Evolutionary conservation across 805 yeast species (phyloP), one percentile per base, ranked within the genome.

Genomic region (Saccharomycopsis oosterbeekiorum): DNA sequence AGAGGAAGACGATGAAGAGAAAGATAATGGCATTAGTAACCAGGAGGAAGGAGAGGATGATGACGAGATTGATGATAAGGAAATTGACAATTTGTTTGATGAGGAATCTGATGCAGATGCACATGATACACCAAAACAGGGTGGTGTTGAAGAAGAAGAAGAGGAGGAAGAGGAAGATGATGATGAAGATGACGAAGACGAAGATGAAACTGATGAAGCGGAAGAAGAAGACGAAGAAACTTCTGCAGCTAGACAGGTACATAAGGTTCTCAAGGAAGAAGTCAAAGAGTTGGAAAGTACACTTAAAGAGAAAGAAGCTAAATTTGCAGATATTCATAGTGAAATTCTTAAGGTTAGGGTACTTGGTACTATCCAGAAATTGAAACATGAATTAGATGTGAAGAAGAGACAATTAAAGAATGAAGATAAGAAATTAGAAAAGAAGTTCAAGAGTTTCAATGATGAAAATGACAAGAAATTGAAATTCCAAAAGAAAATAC

Each of bases 271-370:
- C 60, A 83, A 82, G 64, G 98, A 93, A 72, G 97, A 92, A 71
- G 85, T 94, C 61, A 74, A 78, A 6, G 99, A 94, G 69, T 78
- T 94, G 63, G 91, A 88, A 70, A 68, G 79, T 15, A 91, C 93
- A 0, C 86, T 94, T 58, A 83, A 80, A 60, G 86, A 85, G 67
- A 92, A 93, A 68, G 83, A 83, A 70, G 78, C 78, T 55, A 91
- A 88, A 67, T 81, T 89, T 57, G 82, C 79, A 21, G 84, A 85
- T 66, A 91, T 92, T 17, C 78, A 84, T 2, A 90, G 90, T 70
- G 92, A 93, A 67, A 86, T 93, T 74, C 80, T 94, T 83, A 84
- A 86, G 69, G 88, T 86, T 72, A 85, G 97, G 74, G 88, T 92
- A 70, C 79, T 85, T 67, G 94, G 88, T 65, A 91, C 87, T 58